Conservation (phyloP, 768 basidiomycete genomes). For the Tulasnella sp. region DNA sequence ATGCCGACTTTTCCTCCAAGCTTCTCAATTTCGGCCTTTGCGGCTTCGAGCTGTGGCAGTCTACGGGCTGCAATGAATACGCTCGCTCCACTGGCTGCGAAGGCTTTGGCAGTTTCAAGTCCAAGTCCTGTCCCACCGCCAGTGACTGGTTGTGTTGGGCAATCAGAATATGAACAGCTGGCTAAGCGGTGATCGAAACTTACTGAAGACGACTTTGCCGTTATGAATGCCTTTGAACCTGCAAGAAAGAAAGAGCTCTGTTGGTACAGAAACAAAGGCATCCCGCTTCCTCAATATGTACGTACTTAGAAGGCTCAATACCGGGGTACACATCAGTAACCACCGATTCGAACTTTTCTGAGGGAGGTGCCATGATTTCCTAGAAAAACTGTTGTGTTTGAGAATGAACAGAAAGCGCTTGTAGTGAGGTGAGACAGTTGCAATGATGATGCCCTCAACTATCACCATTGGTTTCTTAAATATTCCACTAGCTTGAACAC, state of each 20-base stretch:
- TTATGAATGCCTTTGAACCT: constrained; percentile 29
- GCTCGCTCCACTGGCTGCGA: constrained; percentile 37
- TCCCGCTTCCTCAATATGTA: constrained; percentile 27
- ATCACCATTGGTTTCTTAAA: not conserved
- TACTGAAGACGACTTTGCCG: constrained; percentile 37
- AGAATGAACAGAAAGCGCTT: not conserved
- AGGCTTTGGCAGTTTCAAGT: constrained; percentile 34
- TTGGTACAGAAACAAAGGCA: not conserved
- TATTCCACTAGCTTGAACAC: too few species aligned
- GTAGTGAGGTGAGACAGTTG: not conserved
- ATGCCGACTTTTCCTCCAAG: constrained; percentile 28
- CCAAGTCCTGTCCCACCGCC: constrained; percentile 38
- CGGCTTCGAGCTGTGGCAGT: constrained; percentile 30
- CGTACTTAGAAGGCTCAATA: constrained; percentile 34
- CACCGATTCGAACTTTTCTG: not conserved
- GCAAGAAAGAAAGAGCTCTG: too few species aligned
- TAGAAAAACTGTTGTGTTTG: not conserved
- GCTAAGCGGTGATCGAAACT: not conserved
- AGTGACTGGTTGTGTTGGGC: constrained; percentile 24
- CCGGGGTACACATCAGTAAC: constrained; percentile 36
- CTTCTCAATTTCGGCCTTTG: constrained; percentile 35
- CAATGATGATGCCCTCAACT: not conserved
- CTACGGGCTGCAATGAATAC: constrained; percentile 36
- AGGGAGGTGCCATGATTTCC: constrained; percentile 10
- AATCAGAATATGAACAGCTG: not conserved